Conservation (phyloP, 2,329 filamentous ascomycete genomes). For the Aspergillus sp. region DNA sequence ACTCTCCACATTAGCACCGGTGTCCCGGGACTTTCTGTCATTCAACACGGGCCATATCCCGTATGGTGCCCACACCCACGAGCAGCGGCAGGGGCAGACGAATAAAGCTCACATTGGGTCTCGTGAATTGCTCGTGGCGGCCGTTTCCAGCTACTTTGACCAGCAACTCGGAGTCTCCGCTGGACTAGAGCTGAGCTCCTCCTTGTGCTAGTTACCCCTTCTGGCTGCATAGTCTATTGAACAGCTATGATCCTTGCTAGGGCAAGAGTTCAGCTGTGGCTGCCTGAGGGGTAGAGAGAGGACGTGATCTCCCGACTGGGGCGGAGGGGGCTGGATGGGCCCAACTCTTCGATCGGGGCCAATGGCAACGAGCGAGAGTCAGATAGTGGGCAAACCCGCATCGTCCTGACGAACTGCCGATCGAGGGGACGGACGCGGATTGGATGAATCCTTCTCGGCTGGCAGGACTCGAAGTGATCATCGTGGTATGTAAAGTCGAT, state of each 20-base stretch:
- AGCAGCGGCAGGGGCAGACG: not conserved
- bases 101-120: not conserved
- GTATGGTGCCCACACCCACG: not conserved
- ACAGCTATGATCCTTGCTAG: conserved; percentile 7
- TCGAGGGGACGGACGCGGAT: conserved; percentile 3
- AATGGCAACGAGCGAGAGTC: not conserved
- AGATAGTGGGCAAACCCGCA: not conserved
- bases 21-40: conserved; percentile 1
- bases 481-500: not conserved
- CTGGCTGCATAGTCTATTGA: not conserved
- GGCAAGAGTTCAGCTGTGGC: not conserved
- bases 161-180: conserved; percentile 2
- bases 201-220: not conserved
- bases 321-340: not conserved
- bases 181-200: not conserved
- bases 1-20: conserved; percentile 1
- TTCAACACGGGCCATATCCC: not conserved
- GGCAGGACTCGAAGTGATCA: conserved; percentile 1
- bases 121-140: not conserved
- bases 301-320: not conserved
- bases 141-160: not conserved
- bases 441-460: not conserved
- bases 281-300: conserved; percentile 5
- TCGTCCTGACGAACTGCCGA: conserved; percentile 11
- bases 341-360: not conserved